phyloP scores from a whole-genome alignment of 371 early-diverging fungal species.

The Parasitella parasitica region DNA sequence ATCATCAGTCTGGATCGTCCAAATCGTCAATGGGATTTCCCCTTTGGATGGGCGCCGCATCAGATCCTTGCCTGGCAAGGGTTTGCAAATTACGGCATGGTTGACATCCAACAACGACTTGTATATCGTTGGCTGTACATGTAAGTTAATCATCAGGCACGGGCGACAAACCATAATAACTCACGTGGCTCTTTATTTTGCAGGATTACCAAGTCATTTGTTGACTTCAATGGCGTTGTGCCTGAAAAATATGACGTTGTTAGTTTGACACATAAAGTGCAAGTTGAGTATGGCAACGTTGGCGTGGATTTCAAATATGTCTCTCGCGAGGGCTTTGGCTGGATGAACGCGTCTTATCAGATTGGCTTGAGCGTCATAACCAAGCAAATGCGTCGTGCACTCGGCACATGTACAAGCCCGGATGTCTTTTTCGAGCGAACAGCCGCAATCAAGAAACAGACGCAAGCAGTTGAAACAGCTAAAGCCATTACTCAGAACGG shows the following conservation, averaged over 20 bases:
- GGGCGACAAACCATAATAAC: too few relatives aligned
- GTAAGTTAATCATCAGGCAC: slow-evolving; percentile 19
- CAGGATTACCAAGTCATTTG: slow-evolving; percentile 88
- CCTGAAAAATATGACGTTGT: slow-evolving; percentile 97
- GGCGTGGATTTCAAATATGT: slow-evolving; percentile 94
- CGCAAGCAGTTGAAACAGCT: slow-evolving; percentile 21
- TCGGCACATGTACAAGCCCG: slow-evolving; percentile 82
- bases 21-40: slow-evolving; percentile 93
- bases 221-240: slow-evolving; percentile 96
- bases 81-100: slow-evolving; percentile 75
- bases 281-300: slow-evolving; percentile 95
- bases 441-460: background rate
- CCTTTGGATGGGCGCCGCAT: slow-evolving; percentile 95
- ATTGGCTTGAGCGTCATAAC: slow-evolving; percentile 80
- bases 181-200: background rate
- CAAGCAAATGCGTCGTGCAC: slow-evolving; percentile 70
- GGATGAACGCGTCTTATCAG: slow-evolving; percentile 96
- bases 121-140: slow-evolving; percentile 93
- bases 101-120: slow-evolving; percentile 67
- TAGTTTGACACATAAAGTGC: slow-evolving; percentile 83
- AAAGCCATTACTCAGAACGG: slow-evolving; percentile 41
- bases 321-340: slow-evolving; percentile 96
- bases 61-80: slow-evolving; percentile 94
- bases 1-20: slow-evolving; percentile 71
- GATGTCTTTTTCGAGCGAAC: slow-evolving; percentile 59